Evolutionary conservation across 1,284 basidiomycete species (phyloP).

Genomic region (Phenoliferia sp.): DNA sequence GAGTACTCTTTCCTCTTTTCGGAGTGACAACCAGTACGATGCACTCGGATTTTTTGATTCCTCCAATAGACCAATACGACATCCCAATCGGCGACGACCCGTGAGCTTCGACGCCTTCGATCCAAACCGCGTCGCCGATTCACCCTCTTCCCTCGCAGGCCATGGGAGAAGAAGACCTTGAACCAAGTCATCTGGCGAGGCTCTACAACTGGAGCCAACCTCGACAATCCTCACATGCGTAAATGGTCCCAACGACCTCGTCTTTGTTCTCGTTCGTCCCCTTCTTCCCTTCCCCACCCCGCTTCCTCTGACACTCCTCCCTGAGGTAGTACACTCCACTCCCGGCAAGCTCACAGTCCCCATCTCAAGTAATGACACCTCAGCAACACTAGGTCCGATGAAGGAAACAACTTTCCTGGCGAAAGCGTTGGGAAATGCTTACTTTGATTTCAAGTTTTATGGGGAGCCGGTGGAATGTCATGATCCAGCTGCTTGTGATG

Average conservation of each 20-base stretch:
- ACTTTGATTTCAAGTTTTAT: constrained; percentile 23
- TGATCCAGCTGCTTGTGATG: constrained; percentile 4
- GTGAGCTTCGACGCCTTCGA: constrained; percentile 12
- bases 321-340: neutral
- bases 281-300: neutral
- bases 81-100: constrained; percentile 21
- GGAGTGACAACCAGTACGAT: constrained; percentile 33
- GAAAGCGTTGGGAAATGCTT: constrained; percentile 9
- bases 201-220: constrained; percentile 42
- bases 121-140: neutral
- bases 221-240: constrained; percentile 14
- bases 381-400: neutral
- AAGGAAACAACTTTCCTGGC: constrained; percentile 5
- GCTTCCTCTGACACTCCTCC: neutral
- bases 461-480: constrained; percentile 22
- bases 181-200: constrained; percentile 44
- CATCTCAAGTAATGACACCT: constrained; percentile 9
- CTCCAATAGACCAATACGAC: constrained; percentile 37
- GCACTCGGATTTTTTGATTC: constrained; percentile 36
- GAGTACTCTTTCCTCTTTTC: constrained; percentile 34
- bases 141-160: neutral
- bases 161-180: constrained; percentile 44
- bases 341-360: constrained; percentile 10
- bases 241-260: constrained; percentile 25
- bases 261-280: constrained; percentile 12